Base-by-base conservation (phyloP, 768 basidiomycete genomes). In the Tephrocybe sp. region DNA sequence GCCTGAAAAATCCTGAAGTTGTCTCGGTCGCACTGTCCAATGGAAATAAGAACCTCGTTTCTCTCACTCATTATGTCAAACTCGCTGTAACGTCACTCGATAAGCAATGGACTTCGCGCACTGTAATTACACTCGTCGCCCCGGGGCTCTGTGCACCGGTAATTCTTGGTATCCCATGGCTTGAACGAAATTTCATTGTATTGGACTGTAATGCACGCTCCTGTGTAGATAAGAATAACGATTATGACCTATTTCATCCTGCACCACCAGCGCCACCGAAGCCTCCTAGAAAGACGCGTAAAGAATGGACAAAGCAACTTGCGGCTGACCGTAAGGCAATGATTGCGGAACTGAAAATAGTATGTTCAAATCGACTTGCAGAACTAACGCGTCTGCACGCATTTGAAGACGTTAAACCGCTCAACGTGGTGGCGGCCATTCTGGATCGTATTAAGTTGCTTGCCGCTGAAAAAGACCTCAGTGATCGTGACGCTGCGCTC, bases 141-240 rank as follows among this genome's bases (percentile, higher is more conserved):
- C n/a, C 27, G 30, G 42, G 42, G 2, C 30, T 44, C 15, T 44
- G 42, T 33, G 27, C 29, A 7, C 42, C 42, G 3, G 7, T 31
- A 2, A 33, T 44, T 5, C 27, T 44, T 6, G 42, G 29, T 3
- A 7, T 33, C 0, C 71, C 69, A 0, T 74, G 68, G 27, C 57
- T 74, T 0, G 23, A 39, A 10, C 48, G 52, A 2, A 75, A 76
- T 50, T 23, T 59, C 0, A 67, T 45, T 25, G 23, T 45, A 1
- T 16, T 22, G 3, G 44, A 45, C 15, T 13, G 2, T 18, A 19
- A n/a, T 1, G 11, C 21, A 1, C 1, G 22, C 0, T 10, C 34
- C 19, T 18, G 30, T 9, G 19, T 36, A 7, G 33, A 45, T 37
- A 45, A 37, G 10, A 3, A 4, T 11, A 10, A 8, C 2, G 33